Evolutionary conservation across 169 alveolate genomes (phyloP).

Genomic region (Cryptosporidium bovis): DNA sequence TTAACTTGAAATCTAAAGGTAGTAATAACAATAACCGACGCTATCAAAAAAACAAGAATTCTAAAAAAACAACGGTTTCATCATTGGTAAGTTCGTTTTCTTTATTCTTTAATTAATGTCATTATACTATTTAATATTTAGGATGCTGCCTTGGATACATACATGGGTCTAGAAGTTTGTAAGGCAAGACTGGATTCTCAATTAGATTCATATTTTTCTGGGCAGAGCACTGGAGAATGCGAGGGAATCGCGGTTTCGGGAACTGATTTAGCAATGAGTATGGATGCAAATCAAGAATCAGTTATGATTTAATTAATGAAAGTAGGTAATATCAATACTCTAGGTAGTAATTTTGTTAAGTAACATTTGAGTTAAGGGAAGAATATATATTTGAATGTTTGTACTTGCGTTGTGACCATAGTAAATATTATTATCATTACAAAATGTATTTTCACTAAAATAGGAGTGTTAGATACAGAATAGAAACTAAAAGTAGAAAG

Average conservation of each 20-base stretch:
- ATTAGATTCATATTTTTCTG: slow-evolving; percentile 61
- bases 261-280: slow-evolving; percentile 25
- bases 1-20: neutral
- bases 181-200: slow-evolving; percentile 67
- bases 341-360: neutral
- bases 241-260: slow-evolving; percentile 2
- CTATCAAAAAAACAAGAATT: slow-evolving; percentile 19
- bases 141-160: slow-evolving; percentile 69
- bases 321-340: neutral
- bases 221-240: slow-evolving; percentile 31
- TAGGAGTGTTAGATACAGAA: no score
- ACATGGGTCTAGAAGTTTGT: slow-evolving; percentile 61
- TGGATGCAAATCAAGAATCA: slow-evolving; percentile 34
- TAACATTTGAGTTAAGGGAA: neutral
- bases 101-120: no score
- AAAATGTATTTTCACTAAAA: no score
- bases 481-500: no score
- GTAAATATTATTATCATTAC: no score
- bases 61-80: slow-evolving; percentile 1
- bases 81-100: slow-evolving; percentile 50
- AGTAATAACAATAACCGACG: neutral
- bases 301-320: slow-evolving; percentile 25
- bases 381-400: slow-evolving; percentile 12
- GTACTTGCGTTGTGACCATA: neutral
- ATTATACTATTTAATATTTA: neutral